These are phyloP conservation scores for Trichoderma afroharzianum DNA, from an alignment of 2,329 filamentous ascomycete genomes.

Conservation along the genomic window DNA sequence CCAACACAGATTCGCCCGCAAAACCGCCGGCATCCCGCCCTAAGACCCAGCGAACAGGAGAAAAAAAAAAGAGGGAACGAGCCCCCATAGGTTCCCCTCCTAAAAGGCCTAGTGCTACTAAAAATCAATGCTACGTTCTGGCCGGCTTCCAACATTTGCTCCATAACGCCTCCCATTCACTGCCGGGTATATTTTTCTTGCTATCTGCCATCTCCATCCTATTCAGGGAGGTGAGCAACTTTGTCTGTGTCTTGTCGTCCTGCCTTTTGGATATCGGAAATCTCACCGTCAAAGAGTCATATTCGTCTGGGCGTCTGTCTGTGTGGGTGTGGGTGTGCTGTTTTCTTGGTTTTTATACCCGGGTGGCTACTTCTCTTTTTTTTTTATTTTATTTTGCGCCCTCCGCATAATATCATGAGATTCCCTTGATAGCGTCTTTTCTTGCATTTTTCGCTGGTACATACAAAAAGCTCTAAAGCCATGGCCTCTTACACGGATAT, in stretches of 20 bases:
- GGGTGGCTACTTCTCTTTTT: neutral
- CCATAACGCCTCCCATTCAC: neutral
- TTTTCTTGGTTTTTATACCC: neutral
- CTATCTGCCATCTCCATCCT: neutral
- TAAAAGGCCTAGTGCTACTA: slow-evolving; percentile 1
- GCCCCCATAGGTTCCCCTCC: neutral
- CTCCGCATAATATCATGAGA: slow-evolving; percentile 8
- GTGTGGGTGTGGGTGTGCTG: neutral
- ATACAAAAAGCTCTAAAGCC: neutral
- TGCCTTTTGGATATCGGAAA: neutral
- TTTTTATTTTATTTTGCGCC: neutral
- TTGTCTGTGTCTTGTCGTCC: neutral
- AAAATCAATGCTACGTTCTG: neutral
- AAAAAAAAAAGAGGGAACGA: neutral
- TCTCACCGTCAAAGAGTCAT: neutral
- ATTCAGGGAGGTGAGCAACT: neutral
- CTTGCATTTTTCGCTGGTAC: neutral
- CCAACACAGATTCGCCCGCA: neutral
- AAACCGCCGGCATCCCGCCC: neutral
- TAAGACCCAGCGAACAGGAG: neutral
- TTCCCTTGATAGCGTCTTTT: slow-evolving; percentile 1
- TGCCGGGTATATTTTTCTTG: neutral
- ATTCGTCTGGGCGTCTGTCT: neutral
- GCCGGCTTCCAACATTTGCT: neutral
- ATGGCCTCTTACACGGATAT: slow-evolving; percentile 28